Percentiles rank a stretch among this genome's conserved stretches.
Evolutionary conservation across 2,329 filamentous ascomycete genomes (phyloP).

Genomic region (Chaetoscypha palmicola): DNA sequence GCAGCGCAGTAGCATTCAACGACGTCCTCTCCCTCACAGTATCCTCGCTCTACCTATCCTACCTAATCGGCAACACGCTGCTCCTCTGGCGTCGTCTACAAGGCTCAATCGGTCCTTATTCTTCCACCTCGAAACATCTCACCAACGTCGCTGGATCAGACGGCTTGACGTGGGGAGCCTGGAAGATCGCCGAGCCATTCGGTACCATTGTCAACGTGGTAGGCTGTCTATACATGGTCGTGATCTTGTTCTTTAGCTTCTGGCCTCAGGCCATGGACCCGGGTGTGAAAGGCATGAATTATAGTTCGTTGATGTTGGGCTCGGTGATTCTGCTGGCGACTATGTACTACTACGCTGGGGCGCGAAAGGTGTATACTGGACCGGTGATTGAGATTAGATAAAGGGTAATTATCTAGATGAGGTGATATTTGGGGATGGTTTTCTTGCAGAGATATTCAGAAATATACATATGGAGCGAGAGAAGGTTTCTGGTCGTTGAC

Average conservation of each 20-base stretch:
- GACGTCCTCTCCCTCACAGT: conserved; percentile 39
- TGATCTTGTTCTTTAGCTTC: conserved; percentile 7
- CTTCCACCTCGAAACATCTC: not conserved
- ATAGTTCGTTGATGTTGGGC: conserved; percentile 9
- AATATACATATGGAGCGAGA: too few species aligned
- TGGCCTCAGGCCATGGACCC: conserved; percentile 2
- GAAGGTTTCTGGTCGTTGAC: too few species aligned
- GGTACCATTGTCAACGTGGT: conserved; percentile 8
- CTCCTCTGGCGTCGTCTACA: conserved; percentile 7
- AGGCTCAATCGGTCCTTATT: conserved; percentile 4
- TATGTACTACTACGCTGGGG: conserved; percentile 6
- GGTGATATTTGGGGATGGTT: too few species aligned
- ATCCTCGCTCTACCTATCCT: conserved; percentile 7
- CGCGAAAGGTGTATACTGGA: conserved; percentile 5
- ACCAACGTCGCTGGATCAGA: conserved; percentile 2
- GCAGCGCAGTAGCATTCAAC: conserved; percentile 42
- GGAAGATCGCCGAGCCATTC: conserved; percentile 3
- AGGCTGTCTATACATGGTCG: conserved; percentile 6
- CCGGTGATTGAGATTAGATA: conserved; percentile 6
- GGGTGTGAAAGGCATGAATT: conserved; percentile 6
- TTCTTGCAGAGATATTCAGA: too few species aligned
- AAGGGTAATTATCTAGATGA: too few species aligned
- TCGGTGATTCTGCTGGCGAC: conserved; percentile 6
- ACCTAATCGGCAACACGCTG: conserved; percentile 6
- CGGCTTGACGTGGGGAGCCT: conserved; percentile 8